Evolutionary conservation across 768 basidiomycete species (phyloP), one percentile per base, ranked within the genome.

Genomic region (Tulasnella sp.): DNA sequence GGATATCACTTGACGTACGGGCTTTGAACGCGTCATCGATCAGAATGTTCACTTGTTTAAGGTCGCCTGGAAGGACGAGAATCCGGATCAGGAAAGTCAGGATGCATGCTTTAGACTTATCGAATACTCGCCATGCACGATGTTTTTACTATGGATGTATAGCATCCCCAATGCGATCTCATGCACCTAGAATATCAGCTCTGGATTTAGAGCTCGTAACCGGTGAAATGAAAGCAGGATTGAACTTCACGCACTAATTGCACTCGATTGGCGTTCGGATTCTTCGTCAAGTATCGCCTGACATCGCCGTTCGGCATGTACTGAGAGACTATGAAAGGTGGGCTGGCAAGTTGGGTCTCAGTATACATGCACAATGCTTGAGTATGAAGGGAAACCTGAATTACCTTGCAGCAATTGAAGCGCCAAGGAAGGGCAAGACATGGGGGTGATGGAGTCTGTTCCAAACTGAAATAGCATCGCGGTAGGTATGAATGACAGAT

Each of bases 71-170:
- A 38, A 7, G 34, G 15, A 7, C 5, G 34, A 38, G 7, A 5
- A 5, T 15, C 15, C 34, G 15, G 34, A 15, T 5, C 7, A 7
- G n/a, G 19, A 48, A 48, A 7, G 7, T 21, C 45, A 27, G n/a
- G 8, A n/a, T 10, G 45, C 19, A 27, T n/a, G n/a, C n/a, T 48
- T 48, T 5, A 27, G 45, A 48, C 10, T 5, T 7, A 5, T 5
- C 19, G 26, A 27, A 48, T 48, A n/a, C 45, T 10, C 45, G 19
- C 45, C 45, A 48, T 48, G 45, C n/a, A 48, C 45, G n/a, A 48
- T 48, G n/a, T 48, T 27, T 48, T 48, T 19, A n/a, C 45, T 48
- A n/a, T 48, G 45, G n/a, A 48, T 48, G 45, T 48, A 48, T 27
- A 48, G 19, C 45, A 48, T 48, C 8, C 45, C 45, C 45, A 48